These are phyloP conservation scores for Fusarium concolor DNA, from an alignment of 2,329 filamentous ascomycete genomes.

Conservation along the genomic window DNA sequence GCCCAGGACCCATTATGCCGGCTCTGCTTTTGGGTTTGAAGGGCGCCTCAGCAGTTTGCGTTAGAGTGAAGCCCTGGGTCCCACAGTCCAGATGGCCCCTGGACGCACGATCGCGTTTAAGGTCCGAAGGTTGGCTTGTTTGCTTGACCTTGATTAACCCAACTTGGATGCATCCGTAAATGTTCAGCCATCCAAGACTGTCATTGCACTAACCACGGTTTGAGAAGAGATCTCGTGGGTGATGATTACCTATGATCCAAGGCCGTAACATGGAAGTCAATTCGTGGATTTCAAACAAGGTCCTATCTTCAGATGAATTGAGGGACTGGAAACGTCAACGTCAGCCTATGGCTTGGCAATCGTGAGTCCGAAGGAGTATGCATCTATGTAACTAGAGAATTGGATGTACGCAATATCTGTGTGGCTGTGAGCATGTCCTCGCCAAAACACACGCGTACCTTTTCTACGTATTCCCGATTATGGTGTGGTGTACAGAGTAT, in stretches of 20 bases:
- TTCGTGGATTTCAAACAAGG: neutral
- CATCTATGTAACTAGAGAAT: slow-evolving; percentile 13
- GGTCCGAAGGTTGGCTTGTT: slow-evolving; percentile 14
- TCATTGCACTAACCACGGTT: slow-evolving; percentile 20
- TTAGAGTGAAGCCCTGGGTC: slow-evolving; percentile 7
- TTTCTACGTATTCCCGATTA: slow-evolving; percentile 14
- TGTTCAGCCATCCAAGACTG: slow-evolving; percentile 19
- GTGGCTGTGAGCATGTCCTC: slow-evolving; percentile 43
- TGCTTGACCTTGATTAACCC: slow-evolving; percentile 3
- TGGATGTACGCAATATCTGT: slow-evolving; percentile 24
- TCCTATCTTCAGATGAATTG: slow-evolving; percentile 8
- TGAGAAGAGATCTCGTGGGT: slow-evolving; percentile 11
- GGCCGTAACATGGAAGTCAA: neutral
- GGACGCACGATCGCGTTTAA: slow-evolving; percentile 15
- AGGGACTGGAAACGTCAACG: slow-evolving; percentile 38
- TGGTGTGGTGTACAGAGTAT: slow-evolving; percentile 15
- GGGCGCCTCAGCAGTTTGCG: slow-evolving; percentile 20
- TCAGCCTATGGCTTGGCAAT: slow-evolving; percentile 44
- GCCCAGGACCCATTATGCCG: slow-evolving; percentile 13
- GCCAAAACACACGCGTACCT: slow-evolving; percentile 36
- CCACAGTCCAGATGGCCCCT: slow-evolving; percentile 26
- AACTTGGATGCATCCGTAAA: slow-evolving; percentile 14
- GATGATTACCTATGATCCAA: slow-evolving; percentile 10
- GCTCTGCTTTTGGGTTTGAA: slow-evolving; percentile 21
- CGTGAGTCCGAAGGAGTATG: slow-evolving; percentile 9